Conservation (phyloP, 2,329 filamentous ascomycete species). For the Aspergillus neotritici region DNA sequence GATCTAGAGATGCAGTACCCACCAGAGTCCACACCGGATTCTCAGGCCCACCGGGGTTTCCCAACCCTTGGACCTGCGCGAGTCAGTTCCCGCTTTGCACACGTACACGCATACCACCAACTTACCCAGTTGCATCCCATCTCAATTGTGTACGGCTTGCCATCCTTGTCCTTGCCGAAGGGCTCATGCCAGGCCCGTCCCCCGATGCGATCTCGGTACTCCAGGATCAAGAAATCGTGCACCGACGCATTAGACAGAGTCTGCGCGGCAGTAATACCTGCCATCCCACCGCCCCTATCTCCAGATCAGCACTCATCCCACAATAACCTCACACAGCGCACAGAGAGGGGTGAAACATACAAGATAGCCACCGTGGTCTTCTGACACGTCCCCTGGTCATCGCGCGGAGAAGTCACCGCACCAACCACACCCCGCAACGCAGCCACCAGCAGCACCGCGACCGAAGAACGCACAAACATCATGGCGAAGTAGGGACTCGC, state of each 20-base stretch:
- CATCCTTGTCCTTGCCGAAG: conserved; percentile 50
- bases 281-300: conserved; percentile 51
- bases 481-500: too few species aligned
- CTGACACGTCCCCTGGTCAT: conserved; percentile 18
- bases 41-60: conserved; percentile 30
- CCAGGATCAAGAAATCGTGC: conserved; percentile 59
- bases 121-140: conserved; percentile 61
- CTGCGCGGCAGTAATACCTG: conserved; percentile 61
- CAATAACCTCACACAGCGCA: background rate
- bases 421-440: background rate
- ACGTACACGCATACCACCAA: background rate
- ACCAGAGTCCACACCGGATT: conserved; percentile 54
- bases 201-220: conserved; percentile 58
- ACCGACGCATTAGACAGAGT: conserved; percentile 56
- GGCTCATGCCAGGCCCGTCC: conserved; percentile 53
- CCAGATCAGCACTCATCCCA: background rate
- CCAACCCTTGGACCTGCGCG: conserved; percentile 39
- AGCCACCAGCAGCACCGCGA: too few species aligned
- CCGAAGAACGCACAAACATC: too few species aligned
- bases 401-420: conserved; percentile 13
- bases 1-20: too few species aligned
- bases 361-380: conserved; percentile 29
- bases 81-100: background rate
- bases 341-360: conserved; percentile 13
- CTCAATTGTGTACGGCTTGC: conserved; percentile 54